Base-by-base conservation (phyloP, 1,284 basidiomycete species). In the Naganishia albida region DNA sequence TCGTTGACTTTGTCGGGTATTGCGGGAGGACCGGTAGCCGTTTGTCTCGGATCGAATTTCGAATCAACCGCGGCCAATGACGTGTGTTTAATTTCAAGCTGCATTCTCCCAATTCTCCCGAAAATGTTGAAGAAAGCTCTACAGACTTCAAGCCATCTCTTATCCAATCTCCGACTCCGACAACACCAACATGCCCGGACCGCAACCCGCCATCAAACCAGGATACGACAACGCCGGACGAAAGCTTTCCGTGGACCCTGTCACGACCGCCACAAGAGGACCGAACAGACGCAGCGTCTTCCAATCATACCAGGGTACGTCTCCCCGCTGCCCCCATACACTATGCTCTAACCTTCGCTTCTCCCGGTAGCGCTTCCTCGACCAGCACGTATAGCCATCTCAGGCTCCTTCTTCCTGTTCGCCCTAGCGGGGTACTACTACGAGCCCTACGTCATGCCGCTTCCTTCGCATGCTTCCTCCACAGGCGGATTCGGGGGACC, bases 391-490 rank as follows among this genome's bases (percentile, higher is more conserved):
- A 39, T 60, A 46, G 57, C 57, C 57, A 60, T 60, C 57, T 60
- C 57, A n/a, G 57, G 57, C 34, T 60, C 57, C 15, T 60, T 60
- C 23, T 60, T 60, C 46, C 57, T 60, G 46, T 60, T 60, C 25
- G 57, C 57, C 0, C 38, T 60, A 7, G 57, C 57, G 13, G 57
- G 57, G 38, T 60, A 60, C 57, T 60, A 60, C 57, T 60, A 60
- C 38, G 57, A 60, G 10, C 57, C 57, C 20, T 40, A 50, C 34
- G 13, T 60, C 46, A 46, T 60, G 20, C 57, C 57, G 7, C 30
- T 60, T 12, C 46, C 57, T n/a, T 12, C 23, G 12, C 57, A 38
- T 3, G 34, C 38, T 3, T 23, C 52, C 2, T 38, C 52, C 1
- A 38, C 52, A 4, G 42, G 26, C 40, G 12, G 25, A n/a, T n/a